Percentiles rank a stretch among this genome's conserved stretches.
Evolutionary conservation across 2,329 filamentous ascomycete species (phyloP).

Genomic region (Pseudocercospora musae): DNA sequence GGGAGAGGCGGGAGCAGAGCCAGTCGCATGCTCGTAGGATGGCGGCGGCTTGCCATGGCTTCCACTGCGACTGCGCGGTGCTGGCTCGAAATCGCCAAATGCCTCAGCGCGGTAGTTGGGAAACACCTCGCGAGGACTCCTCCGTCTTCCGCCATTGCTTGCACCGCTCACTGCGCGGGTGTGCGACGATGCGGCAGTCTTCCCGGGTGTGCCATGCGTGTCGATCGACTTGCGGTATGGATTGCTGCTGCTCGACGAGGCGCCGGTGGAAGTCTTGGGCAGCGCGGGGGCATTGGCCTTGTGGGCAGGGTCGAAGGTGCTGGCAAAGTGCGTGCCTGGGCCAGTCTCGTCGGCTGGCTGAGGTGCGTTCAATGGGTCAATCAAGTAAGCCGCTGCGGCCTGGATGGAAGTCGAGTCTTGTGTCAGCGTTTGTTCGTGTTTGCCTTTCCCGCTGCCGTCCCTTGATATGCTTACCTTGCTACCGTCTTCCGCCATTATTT

Average conservation of each 20-base stretch:
- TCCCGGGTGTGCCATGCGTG: constrained; percentile 19
- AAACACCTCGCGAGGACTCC: constrained; percentile 45
- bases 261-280: constrained; percentile 28
- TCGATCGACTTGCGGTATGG: constrained; percentile 39
- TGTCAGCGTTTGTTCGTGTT: constrained; percentile 18
- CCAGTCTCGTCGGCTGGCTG: constrained; percentile 67
- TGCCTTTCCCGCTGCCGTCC: constrained; percentile 1
- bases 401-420: constrained; percentile 34
- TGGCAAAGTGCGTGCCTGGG: constrained; percentile 56
- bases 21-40: constrained; percentile 29
- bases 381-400: constrained; percentile 61
- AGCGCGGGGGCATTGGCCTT: constrained; percentile 30
- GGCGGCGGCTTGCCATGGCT: constrained; percentile 22
- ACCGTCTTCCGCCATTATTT: not conserved
- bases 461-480: constrained; percentile 13
- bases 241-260: constrained; percentile 42
- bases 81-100: constrained; percentile 33
- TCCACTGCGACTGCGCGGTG: constrained; percentile 21
- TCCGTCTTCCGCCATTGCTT: constrained; percentile 36
- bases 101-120: constrained; percentile 47
- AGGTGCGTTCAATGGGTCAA: constrained; percentile 66
- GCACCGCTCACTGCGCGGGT: constrained; percentile 35
- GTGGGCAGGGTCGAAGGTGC: constrained; percentile 40
- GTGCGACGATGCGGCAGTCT: constrained; percentile 8
- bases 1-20: constrained; percentile 7